Percentiles rank a stretch among this genome's conserved stretches.
Evolutionary conservation across 176 grass and related monocot genomes (phyloP).

Genomic region (Bolboschoenus planiculmis): DNA sequence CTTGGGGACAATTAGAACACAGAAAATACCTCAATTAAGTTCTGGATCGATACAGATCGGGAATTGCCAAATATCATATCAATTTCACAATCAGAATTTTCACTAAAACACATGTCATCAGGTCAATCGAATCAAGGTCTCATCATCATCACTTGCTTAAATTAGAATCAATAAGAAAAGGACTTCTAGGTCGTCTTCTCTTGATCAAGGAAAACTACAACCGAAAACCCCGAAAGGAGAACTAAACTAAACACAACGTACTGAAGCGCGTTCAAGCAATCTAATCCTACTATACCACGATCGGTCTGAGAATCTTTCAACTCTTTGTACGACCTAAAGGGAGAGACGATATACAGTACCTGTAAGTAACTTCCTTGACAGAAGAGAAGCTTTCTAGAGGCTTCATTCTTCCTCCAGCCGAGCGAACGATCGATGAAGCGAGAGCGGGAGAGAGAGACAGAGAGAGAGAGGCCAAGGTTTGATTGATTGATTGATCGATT

Average conservation of each 20-base stretch:
- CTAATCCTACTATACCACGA: neutral
- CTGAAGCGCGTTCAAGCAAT: neutral
- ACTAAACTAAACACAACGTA: neutral
- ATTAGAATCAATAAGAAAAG: neutral
- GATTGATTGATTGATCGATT: neutral
- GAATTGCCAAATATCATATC: neutral
- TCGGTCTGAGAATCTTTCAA: neutral
- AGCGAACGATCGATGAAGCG: too few species aligned
- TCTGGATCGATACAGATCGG: neutral
- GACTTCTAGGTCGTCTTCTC: neutral
- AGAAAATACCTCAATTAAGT: neutral
- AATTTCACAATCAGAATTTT: neutral
- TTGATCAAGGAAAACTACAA: neutral
- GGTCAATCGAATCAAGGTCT: neutral
- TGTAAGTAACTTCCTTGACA: constrained; percentile 37
- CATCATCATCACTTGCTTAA: constrained; percentile 7
- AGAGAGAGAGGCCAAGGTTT: neutral
- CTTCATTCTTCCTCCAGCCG: neutral
- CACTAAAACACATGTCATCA: neutral
- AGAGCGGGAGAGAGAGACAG: neutral
- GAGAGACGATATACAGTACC: constrained; percentile 17
- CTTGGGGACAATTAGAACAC: neutral
- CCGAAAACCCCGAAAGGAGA: neutral
- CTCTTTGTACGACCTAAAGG: neutral
- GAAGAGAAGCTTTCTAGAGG: constrained; percentile 28